Evolutionary conservation across 2,329 filamentous ascomycete genomes (phyloP).

Genomic region (Dactylonectria estremocensis): DNA sequence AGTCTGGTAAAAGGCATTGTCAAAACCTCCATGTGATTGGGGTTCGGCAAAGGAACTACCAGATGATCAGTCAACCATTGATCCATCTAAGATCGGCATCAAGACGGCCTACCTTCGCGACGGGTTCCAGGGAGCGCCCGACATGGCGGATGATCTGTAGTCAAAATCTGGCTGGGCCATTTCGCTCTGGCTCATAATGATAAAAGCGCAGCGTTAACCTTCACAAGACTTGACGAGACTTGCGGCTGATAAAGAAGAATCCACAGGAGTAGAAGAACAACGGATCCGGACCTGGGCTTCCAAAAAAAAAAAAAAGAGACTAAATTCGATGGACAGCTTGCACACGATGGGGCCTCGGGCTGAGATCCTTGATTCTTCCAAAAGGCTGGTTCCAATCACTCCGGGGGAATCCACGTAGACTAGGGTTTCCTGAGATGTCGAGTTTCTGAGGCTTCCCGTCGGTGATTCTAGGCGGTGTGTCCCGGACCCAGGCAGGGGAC

Average conservation of each 20-base stretch:
- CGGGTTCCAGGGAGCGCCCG: conserved; percentile 66
- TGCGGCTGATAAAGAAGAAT: conserved; percentile 51
- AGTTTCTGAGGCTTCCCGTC: conserved; percentile 47
- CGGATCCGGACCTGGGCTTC: conserved; percentile 45
- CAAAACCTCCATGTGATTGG: conserved; percentile 53
- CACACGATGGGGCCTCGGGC: conserved; percentile 51
- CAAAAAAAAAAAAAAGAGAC: conserved; percentile 46
- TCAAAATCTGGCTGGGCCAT: conserved; percentile 65
- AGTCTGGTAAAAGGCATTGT: conserved; percentile 55
- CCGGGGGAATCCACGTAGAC: conserved; percentile 48
- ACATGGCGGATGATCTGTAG: conserved; percentile 62
- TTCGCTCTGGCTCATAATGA: conserved; percentile 56
- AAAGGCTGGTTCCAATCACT: conserved; percentile 47
- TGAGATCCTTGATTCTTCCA: conserved; percentile 50
- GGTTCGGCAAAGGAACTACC: conserved; percentile 53
- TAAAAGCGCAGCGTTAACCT: conserved; percentile 44
- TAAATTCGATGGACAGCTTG: conserved; percentile 49
- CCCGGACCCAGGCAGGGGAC: conserved; percentile 47
- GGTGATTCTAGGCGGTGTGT: conserved; percentile 50
- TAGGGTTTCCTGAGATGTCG: conserved; percentile 50
- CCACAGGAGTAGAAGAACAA: conserved; percentile 46
- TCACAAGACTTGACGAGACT: conserved; percentile 45
- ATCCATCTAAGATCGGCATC: conserved; percentile 20
- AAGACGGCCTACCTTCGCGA: conserved; percentile 65
- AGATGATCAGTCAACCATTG: conserved; percentile 46